These are phyloP conservation scores for Echites panduratus DNA, from an alignment of 257 asterid genomes.

Conservation along the genomic window DNA sequence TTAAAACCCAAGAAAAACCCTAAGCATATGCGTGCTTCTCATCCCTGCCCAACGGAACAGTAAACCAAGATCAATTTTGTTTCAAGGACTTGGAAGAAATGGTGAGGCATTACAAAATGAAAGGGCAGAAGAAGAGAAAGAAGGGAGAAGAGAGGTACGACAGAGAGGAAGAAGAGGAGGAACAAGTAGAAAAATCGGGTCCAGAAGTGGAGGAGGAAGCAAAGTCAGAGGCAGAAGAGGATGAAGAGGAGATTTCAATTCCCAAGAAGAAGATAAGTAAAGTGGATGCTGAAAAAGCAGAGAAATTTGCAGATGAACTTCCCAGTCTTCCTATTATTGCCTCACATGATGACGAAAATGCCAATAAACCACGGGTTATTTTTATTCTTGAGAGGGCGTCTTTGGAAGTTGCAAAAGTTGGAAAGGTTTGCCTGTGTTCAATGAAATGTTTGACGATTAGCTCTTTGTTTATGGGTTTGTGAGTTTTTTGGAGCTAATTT, in stretches of 20 bases:
- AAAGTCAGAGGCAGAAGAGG: conserved; percentile 10
- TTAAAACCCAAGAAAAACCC: too few relatives aligned
- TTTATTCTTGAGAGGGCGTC: conserved; percentile 84
- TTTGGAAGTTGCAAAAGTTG: conserved; percentile 83
- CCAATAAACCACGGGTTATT: conserved; percentile 52
- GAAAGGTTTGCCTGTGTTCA: conserved; percentile 52
- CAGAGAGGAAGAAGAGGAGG: conserved; percentile 18
- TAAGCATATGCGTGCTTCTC: background rate
- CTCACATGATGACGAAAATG: conserved; percentile 23
- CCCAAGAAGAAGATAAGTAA: conserved; percentile 28
- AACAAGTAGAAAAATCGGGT: background rate
- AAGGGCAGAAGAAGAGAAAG: conserved; percentile 34
- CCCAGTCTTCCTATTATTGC: conserved; percentile 64
- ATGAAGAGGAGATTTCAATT: conserved; percentile 2
- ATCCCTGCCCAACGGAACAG: background rate
- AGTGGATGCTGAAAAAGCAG: conserved; percentile 32
- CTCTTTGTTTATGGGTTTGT: background rate
- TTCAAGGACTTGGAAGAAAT: conserved; percentile 6
- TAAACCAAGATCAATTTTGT: background rate
- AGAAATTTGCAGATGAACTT: conserved; percentile 32
- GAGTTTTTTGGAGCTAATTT: background rate
- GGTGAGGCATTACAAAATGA: conserved; percentile 33
- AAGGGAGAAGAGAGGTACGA: conserved; percentile 25
- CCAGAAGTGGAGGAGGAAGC: conserved; percentile 20
- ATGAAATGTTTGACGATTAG: background rate